phyloP scores from a whole-genome alignment of 2,329 filamentous ascomycete species.

The Gliomastix tumulicola region DNA sequence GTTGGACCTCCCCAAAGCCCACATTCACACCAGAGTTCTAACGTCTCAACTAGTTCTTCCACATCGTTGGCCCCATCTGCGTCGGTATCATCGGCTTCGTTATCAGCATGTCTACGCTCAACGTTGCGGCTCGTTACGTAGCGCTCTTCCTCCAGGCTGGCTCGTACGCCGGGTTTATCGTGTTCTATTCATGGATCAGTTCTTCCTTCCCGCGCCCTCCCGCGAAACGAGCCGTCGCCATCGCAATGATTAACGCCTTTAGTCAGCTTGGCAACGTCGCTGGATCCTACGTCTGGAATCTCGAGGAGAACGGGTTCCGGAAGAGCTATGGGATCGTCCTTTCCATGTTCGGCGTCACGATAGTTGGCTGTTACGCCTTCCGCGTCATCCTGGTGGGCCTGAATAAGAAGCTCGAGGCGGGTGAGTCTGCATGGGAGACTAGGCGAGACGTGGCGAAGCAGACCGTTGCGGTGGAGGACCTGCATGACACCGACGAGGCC shows the following conservation, averaged over 20 bases:
- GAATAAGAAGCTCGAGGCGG: conserved; percentile 38
- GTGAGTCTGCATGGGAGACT: conserved; percentile 29
- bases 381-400: conserved; percentile 34
- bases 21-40: too few species aligned
- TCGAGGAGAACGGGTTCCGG: conserved; percentile 52
- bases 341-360: conserved; percentile 55
- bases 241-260: conserved; percentile 54
- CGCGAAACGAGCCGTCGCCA: conserved; percentile 54
- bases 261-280: conserved; percentile 51
- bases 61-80: conserved; percentile 46
- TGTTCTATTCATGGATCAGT: conserved; percentile 51
- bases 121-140: conserved; percentile 49
- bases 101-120: conserved; percentile 51
- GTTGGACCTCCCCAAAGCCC: too few species aligned
- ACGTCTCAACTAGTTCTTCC: conserved; percentile 44
- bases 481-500: not conserved
- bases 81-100: conserved; percentile 48
- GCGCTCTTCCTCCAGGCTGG: conserved; percentile 54
- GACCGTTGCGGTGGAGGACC: too few species aligned
- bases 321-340: conserved; percentile 59
- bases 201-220: conserved; percentile 51
- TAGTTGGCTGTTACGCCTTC: conserved; percentile 42
- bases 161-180: conserved; percentile 47
- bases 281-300: conserved; percentile 55
- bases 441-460: conserved; percentile 27